A percentile compares a stretch with the other conserved stretches of the same genome.
Conservation (phyloP, 192 early-diverging fungal genomes). For the Paraglomus occultum region DNA sequence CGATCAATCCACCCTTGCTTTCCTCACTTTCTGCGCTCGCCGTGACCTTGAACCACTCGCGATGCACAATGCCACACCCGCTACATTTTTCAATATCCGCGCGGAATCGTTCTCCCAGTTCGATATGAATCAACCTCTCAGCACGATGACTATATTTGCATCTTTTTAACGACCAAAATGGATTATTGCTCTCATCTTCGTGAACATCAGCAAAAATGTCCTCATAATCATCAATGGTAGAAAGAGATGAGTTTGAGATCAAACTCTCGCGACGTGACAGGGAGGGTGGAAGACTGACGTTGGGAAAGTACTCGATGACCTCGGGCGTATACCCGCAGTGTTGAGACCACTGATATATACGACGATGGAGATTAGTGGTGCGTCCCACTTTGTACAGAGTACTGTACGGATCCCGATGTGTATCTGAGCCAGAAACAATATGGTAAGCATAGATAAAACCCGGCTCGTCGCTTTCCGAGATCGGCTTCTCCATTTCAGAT, state of each 20-base stretch:
- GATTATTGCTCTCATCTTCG: conserved; percentile 14
- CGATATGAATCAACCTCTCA: conserved; percentile 48
- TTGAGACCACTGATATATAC: conserved; percentile 47
- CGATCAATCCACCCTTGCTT: conserved; percentile 29
- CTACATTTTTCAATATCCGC: conserved; percentile 36
- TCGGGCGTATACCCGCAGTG: conserved; percentile 45
- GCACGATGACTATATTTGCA: conserved; percentile 45
- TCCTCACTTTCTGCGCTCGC: conserved; percentile 25
- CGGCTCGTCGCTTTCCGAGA: conserved; percentile 43
- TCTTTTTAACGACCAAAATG: conserved; percentile 31
- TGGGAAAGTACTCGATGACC: conserved; percentile 47
- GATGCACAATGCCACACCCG: conserved; percentile 40
- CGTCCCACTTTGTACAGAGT: conserved; percentile 50
- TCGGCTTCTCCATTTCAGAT: conserved; percentile 44
- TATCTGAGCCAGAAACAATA: conserved; percentile 20
- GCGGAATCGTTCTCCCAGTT: conserved; percentile 36
- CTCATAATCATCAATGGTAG: conserved; percentile 23
- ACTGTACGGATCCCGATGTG: conserved; percentile 10
- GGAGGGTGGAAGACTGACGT: not conserved
- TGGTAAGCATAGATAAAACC: conserved; percentile 51
- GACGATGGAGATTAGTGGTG: conserved; percentile 42
- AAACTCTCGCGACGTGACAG: conserved; percentile 29
- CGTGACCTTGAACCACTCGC: conserved; percentile 48
- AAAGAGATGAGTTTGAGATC: not conserved
- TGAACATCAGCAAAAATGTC: conserved; percentile 27